Base-by-base conservation (phyloP, 805 yeast species). In the Candida ascalaphidarum region DNA sequence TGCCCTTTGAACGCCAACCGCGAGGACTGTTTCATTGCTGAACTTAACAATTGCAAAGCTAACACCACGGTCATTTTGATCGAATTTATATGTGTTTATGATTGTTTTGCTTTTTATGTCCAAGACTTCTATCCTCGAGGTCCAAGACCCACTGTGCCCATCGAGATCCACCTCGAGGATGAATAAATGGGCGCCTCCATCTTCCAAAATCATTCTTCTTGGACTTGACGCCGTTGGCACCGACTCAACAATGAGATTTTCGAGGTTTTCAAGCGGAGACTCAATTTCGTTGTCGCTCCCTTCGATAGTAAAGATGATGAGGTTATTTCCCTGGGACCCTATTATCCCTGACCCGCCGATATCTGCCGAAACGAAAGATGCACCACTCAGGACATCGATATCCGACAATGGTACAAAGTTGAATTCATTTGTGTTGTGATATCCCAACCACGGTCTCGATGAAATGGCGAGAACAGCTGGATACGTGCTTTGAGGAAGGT, bases 281-380 rank as follows among this genome's bases (percentile, higher is more conserved):
- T 48, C 48, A 4, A 36, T 38, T 18, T 55, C 63, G 19, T 61
- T 65, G 21, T 9, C 11, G 14, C 26, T 29, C 5, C 74, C n/a
- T n/a, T n/a, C 78, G 20, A 74, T 45, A 1, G 75, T 65, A 42
- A 77, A 65, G 17, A 82, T 80, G 2, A 65, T 52, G 33, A 84
- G 53, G 13, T 56, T 63, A 23, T 60, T 61, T 2, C 67, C 71
- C 21, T 60, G 58, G 11, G 81, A 60, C 0, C 82, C 86, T 16
- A 84, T 74, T 3, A 78, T 55, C 2, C 89, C 89, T 28, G 57
- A 62, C n/a, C 59, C 61, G 7, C 67, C 67, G 16, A 62, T 55
- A 34, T 81, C 92, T 33, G 72, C 82, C 24, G 83, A 75, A 13
- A 57, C 56, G 43, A 84, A 76, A 0, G 74, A 55, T 7, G 72